Conservation (phyloP, 805 yeast species). For the Metschnikowia amazonensis region DNA sequence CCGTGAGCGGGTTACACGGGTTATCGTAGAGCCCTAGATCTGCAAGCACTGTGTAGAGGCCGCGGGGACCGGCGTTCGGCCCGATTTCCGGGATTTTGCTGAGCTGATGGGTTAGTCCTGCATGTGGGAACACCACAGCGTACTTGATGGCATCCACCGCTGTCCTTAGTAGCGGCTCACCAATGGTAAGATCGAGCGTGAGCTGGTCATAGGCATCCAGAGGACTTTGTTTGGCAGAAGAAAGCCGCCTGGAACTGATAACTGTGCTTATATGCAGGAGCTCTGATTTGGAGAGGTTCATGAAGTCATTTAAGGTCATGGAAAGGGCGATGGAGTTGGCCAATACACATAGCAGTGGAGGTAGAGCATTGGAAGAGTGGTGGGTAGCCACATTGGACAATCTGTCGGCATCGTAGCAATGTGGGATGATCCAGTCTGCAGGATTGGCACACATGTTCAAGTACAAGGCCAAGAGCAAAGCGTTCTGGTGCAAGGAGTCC, state of each 20-base stretch:
- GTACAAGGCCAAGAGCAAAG: slow-evolving; percentile 29
- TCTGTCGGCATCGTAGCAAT: slow-evolving; percentile 7
- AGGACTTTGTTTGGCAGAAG: not conserved
- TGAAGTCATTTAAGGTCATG: slow-evolving; percentile 13
- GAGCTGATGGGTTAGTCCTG: slow-evolving; percentile 12
- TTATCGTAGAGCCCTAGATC: slow-evolving; percentile 24
- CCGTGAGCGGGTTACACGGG: slow-evolving; percentile 22
- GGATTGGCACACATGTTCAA: slow-evolving; percentile 23
- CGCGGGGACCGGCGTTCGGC: slow-evolving; percentile 7
- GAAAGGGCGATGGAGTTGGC: slow-evolving; percentile 22
- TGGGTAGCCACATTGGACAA: slow-evolving; percentile 21
- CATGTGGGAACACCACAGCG: slow-evolving; percentile 33
- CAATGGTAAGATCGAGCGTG: slow-evolving; percentile 27
- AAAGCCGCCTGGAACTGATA: not conserved
- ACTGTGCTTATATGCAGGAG: slow-evolving; percentile 6
- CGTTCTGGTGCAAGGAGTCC: slow-evolving; percentile 26
- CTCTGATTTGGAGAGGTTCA: slow-evolving; percentile 9
- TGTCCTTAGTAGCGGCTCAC: slow-evolving; percentile 24
- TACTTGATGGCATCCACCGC: slow-evolving; percentile 29
- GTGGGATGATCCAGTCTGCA: slow-evolving; percentile 27
- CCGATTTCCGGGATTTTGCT: slow-evolving; percentile 7
- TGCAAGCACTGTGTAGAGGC: slow-evolving; percentile 16
- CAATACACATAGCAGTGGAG: slow-evolving; percentile 21
- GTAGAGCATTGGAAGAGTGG: slow-evolving; percentile 27
- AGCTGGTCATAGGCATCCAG: slow-evolving; percentile 21